These are phyloP conservation scores for Phylloboletellus chloephorus DNA, from an alignment of 1,284 basidiomycete species.

Conservation along the genomic window DNA sequence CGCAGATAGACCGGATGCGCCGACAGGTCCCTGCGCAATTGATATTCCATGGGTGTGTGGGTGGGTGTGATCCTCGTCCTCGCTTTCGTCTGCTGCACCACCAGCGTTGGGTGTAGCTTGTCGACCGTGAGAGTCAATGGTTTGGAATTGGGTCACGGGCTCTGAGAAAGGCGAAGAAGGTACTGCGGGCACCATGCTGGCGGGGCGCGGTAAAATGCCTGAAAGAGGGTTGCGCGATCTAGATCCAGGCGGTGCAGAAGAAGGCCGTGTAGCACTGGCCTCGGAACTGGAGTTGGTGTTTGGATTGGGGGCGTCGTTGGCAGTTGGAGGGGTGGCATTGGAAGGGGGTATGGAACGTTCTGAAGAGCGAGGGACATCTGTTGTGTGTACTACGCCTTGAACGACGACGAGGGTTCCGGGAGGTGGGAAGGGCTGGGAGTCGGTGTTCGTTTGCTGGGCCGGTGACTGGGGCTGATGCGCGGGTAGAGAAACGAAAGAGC, in stretches of 20 bases:
- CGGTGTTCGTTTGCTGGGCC: slow-evolving; percentile 15
- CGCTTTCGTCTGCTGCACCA: slow-evolving; percentile 11
- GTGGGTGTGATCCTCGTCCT: slow-evolving; percentile 13
- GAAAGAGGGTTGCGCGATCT: slow-evolving; percentile 39
- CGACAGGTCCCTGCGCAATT: slow-evolving; percentile 22
- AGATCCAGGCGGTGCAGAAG: slow-evolving; percentile 28
- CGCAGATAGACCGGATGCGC: slow-evolving; percentile 44
- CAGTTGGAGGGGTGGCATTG: slow-evolving; percentile 11
- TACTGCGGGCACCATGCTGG: slow-evolving; percentile 27
- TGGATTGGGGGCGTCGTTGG: slow-evolving; percentile 7
- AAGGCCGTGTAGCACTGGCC: slow-evolving; percentile 20
- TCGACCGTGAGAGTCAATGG: slow-evolving; percentile 7
- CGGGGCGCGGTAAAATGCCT: slow-evolving; percentile 39
- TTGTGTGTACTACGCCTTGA: slow-evolving; percentile 75
- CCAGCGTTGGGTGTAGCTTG: slow-evolving; percentile 3
- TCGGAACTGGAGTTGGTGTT: slow-evolving; percentile 8
- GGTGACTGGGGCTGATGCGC: slow-evolving; percentile 10
- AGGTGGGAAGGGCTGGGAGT: slow-evolving; percentile 52
- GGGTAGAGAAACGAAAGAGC: slow-evolving; percentile 4
- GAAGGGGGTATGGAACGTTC: slow-evolving; percentile 13
- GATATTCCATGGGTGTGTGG: slow-evolving; percentile 17
- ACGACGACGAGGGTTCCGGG: slow-evolving; percentile 74
- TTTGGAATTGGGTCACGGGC: slow-evolving; percentile 3
- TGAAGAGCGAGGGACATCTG: slow-evolving; percentile 46
- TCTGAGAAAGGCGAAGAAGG: slow-evolving; percentile 13